phyloP scores from a whole-genome alignment of 257 asterid genomes.

The Craterostigma plantagineum region DNA sequence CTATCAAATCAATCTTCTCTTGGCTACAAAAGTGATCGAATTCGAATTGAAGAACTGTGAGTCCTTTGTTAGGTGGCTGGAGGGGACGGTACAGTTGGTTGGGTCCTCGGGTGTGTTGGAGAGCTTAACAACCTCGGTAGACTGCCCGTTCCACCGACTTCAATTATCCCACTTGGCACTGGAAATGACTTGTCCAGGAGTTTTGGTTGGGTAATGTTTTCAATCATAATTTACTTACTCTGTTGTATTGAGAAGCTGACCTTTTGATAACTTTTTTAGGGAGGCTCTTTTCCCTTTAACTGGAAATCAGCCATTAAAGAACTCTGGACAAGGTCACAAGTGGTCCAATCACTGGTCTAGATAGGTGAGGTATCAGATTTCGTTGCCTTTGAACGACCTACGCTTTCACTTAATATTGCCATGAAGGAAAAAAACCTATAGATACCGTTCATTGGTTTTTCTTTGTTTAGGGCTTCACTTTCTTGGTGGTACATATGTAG shows the following conservation, averaged over 20 bases:
- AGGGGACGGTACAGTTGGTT: slow-evolving; percentile 99
- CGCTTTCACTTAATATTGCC: no score
- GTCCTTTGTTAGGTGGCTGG: slow-evolving; percentile 86
- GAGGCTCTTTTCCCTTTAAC: slow-evolving; percentile 87
- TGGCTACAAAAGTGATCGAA: no score
- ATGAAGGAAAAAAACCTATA: no score
- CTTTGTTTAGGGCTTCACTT: neutral
- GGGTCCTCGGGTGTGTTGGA: slow-evolving; percentile 96
- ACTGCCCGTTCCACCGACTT: slow-evolving; percentile 71
- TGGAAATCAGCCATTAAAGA: slow-evolving; percentile 83
- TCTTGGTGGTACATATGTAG: neutral
- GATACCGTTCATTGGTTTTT: no score
- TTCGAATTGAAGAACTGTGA: no score
- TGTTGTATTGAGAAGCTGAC: neutral
- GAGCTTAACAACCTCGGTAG: slow-evolving; percentile 47
- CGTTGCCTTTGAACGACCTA: no score
- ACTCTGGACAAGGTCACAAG: slow-evolving; percentile 47
- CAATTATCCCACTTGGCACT: slow-evolving; percentile 86
- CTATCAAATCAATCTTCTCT: no score
- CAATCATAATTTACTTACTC: neutral
- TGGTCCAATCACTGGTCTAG: slow-evolving; percentile 21
- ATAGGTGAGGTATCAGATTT: slow-evolving; percentile 2
- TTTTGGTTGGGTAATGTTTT: slow-evolving; percentile 76
- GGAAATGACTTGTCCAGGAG: slow-evolving; percentile 96
- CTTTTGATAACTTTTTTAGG: slow-evolving; percentile 29